A percentile compares a stretch with the other conserved stretches of the same genome.
Evolutionary conservation across 2,329 filamentous ascomycete genomes (phyloP).

Genomic region (Pestalotiopsis sp.): DNA sequence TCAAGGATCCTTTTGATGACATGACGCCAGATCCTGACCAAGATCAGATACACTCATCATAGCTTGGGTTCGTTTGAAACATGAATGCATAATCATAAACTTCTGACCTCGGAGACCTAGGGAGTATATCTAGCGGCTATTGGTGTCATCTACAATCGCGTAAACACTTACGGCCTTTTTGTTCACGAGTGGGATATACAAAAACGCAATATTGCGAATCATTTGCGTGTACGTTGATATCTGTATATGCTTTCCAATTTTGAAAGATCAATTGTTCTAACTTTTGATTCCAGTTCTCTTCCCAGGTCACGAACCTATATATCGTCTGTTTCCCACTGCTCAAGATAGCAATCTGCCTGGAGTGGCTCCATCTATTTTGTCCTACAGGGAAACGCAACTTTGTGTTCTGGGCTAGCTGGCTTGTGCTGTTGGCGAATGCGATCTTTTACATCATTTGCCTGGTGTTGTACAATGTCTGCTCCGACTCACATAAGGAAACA

Average conservation of each 20-base stretch:
- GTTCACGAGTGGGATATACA: constrained; percentile 16
- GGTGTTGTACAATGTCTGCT: neutral
- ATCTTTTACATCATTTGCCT: neutral
- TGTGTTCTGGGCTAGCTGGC: constrained; percentile 14
- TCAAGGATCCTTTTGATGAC: too few species aligned
- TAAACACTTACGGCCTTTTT: constrained; percentile 5
- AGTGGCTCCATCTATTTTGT: constrained; percentile 17
- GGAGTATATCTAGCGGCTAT: neutral
- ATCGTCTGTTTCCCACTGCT: constrained; percentile 1
- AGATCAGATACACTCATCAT: neutral
- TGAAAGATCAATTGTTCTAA: neutral
- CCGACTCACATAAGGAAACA: neutral
- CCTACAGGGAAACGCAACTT: constrained; percentile 11
- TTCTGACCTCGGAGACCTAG: neutral
- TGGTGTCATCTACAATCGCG: neutral
- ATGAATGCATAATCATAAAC: too few species aligned
- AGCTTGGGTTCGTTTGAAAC: neutral
- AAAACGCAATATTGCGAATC: neutral
- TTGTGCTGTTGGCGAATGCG: constrained; percentile 7
- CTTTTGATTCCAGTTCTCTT: neutral
- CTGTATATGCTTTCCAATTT: neutral
- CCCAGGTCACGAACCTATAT: neutral
- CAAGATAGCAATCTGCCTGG: constrained; percentile 15
- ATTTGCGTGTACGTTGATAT: neutral
- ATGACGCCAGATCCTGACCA: neutral